Evolutionary conservation across 2,329 filamentous ascomycete species (phyloP).

Genomic region (Parascedosporium putredinis): DNA sequence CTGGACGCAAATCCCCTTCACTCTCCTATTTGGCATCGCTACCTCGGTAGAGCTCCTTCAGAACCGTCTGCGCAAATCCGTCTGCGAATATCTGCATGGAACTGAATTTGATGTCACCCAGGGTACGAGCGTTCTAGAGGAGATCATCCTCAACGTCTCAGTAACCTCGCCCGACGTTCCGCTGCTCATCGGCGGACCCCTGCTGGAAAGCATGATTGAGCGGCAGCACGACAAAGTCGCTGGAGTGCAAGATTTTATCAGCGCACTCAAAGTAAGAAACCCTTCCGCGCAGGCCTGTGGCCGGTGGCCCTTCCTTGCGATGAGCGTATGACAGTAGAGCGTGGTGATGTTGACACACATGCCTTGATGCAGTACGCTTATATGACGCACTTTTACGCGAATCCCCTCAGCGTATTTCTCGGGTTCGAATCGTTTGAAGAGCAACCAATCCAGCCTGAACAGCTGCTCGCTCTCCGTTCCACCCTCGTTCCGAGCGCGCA

Average conservation of each 20-base stretch:
- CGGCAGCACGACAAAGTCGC: constrained; percentile 69
- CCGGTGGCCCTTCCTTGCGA: too few relatives aligned
- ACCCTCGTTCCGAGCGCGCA: constrained; percentile 52
- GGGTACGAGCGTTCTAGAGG: constrained; percentile 60
- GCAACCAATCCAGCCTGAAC: constrained; percentile 43
- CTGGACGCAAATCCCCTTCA: constrained; percentile 63
- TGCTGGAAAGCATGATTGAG: constrained; percentile 55
- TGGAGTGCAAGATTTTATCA: constrained; percentile 62
- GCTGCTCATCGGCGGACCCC: constrained; percentile 51
- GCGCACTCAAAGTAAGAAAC: constrained; percentile 51
- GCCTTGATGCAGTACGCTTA: constrained; percentile 57
- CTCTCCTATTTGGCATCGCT: constrained; percentile 67
- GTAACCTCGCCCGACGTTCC: constrained; percentile 46
- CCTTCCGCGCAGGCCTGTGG: not conserved
- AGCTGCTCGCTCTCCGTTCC: constrained; percentile 60
- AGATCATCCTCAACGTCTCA: constrained; percentile 51
- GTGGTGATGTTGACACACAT: not conserved
- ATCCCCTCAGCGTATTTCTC: constrained; percentile 58
- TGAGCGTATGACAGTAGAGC: too few relatives aligned
- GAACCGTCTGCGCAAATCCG: constrained; percentile 58
- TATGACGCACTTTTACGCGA: constrained; percentile 80
- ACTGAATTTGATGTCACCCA: constrained; percentile 70
- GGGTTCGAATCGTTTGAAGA: constrained; percentile 15
- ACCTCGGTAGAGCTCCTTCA: constrained; percentile 75
- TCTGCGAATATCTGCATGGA: constrained; percentile 57